Base-by-base conservation (phyloP, 2,329 filamentous ascomycete genomes). In the Calonectria multiphialidica region DNA sequence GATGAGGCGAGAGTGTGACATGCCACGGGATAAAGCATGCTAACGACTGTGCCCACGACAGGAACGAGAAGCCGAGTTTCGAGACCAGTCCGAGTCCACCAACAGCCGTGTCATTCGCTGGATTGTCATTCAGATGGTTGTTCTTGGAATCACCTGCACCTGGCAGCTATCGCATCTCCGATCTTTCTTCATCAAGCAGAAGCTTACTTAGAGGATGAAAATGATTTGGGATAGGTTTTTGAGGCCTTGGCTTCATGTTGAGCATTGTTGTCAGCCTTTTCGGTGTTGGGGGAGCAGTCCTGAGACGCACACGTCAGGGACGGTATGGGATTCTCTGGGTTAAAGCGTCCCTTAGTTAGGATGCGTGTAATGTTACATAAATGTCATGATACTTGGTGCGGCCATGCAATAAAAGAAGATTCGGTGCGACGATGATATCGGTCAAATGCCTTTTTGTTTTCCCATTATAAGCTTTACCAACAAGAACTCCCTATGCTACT, bases 131-230 rank as follows among this genome's bases (percentile, higher is more conserved):
- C 97, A 99, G 86, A 87, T 98, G 72, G 90, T 92, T 65, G 91
- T 98, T 44, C 88, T 99, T 66, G 94, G 93, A 68, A 89, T 93
- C 68, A 98, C 97, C 40, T 99, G 97, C 86, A 94, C 95, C 73
- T 99, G 97, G 97, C 97, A 99, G 85, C 89, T 99, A 57, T 98
- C 95, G 66, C 96, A 99, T 86, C 90, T 99, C 80, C 91, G 97
- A 78, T 94, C 94, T 57, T 99, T 99, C 90, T 99, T 99, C 88
- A 99, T 99, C 89, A 99, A 99, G 90, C 96, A 98, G 88, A 99
- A 99, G 90, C 92, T 99, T 83, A 98, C 97, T 72, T 99, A 91
- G 85, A 59, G 47, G 47, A 30, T 35, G 50, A 85, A 49, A 50
- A 30, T 10, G 35, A 10, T 33, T 59, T 18, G 49, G 55, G 50